Base-by-base conservation (phyloP, 83 land plant species). In the Diphasiastrum complanatum region DNA sequence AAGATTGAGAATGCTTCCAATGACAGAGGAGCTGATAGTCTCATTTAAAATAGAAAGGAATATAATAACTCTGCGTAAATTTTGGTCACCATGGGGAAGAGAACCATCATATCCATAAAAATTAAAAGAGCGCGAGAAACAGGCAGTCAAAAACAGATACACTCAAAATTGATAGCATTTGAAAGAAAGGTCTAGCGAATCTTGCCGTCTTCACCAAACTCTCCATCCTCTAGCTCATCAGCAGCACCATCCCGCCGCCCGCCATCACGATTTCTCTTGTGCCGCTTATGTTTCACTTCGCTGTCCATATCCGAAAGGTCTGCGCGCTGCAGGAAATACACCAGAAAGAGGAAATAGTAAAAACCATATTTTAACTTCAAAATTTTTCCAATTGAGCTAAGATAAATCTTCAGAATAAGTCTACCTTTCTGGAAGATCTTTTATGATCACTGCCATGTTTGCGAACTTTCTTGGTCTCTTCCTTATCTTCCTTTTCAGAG, bases 161-260 rank as follows among this genome's bases (percentile, higher is more conserved):
- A 46, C 8, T 24, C 24, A 67, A 46, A 14, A 41, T 56, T 31
- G 48, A 58, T 18, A 46, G 70, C 33, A 69, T 14, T 18, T 52
- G n/a, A 75, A 45, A 55, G 28, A 22, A 16, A 51, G 68, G 66
- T 46, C 73, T 81, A 83, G 64, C 67, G 75, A 54, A 89, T 86
- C 73, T 90, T 92, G 43, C 92, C 89, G 73, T 90, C 97, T 71
- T 90, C 96, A 58, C 95, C 95, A 61, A 92, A 73, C 70, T 92
- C 97, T 62, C 97, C 97, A 69, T 92, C 97, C 72, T 92, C 97
- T 57, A 92, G 84, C 63, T 92, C 97, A 61, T 87, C 95, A 35
- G 79, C 35, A 22, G 64, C 81, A 49, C 75, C 70, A 71, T 71
- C 78, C 65, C 89, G 72, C 38, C 82, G 79, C 11, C 78, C 76